Conservation (phyloP, 2,329 filamentous ascomycete genomes). For the Trichoderma lentiforme region DNA sequence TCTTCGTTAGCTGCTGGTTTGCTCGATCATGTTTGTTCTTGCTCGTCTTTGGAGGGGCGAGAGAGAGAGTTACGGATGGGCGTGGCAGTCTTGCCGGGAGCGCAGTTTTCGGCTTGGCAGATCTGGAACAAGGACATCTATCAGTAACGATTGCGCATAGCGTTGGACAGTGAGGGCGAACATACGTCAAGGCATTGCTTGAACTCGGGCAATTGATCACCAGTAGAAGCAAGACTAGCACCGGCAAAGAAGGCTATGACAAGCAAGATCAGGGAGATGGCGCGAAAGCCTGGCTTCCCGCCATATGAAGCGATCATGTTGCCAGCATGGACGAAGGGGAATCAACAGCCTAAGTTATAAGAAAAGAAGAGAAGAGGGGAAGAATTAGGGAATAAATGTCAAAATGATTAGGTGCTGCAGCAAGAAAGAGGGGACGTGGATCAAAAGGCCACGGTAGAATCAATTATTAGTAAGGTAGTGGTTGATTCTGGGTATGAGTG, state of each 20-base stretch:
- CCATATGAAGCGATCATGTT: constrained; percentile 30
- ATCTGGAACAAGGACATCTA: constrained; percentile 51
- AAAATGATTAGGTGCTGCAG: not conserved
- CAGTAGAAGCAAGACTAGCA: constrained; percentile 66
- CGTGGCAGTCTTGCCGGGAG: constrained; percentile 53
- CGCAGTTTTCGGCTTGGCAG: constrained; percentile 78
- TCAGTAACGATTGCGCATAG: constrained; percentile 18
- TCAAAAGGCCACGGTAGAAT: constrained; percentile 12
- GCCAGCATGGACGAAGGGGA: constrained; percentile 26
- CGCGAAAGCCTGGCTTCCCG: constrained; percentile 33
- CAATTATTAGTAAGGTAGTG: not conserved
- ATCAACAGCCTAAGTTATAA: not conserved
- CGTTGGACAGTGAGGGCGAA: not conserved
- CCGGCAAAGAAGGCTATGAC: constrained; percentile 39
- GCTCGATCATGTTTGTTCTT: not conserved
- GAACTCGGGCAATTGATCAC: constrained; percentile 86
- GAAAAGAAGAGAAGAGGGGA: not conserved
- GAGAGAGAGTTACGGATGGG: constrained; percentile 57
- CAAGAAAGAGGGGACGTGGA: constrained; percentile 12
- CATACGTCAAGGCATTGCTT: constrained; percentile 75
- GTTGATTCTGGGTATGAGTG: not conserved
- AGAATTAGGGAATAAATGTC: not conserved
- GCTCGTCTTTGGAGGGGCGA: not conserved
- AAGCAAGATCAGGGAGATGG: constrained; percentile 34
- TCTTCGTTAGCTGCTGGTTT: not conserved